Evolutionary conservation across 192 early-diverging fungal species (phyloP), one percentile per base, ranked within the genome.

Genomic region (Backusella macrospora): DNA sequence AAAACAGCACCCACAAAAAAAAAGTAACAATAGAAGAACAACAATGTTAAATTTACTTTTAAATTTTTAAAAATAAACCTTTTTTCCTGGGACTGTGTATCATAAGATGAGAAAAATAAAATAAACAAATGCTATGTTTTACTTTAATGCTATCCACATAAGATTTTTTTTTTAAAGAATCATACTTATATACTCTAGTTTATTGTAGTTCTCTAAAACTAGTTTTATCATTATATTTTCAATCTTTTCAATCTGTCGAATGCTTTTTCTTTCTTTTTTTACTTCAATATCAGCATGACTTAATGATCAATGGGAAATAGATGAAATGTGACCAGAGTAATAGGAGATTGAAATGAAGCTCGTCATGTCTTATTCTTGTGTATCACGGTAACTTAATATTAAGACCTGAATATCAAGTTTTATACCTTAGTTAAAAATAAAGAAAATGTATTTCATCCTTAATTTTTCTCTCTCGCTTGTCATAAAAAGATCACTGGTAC

Each of bases 311-410:
- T 59, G 52, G 52, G 23, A 59, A 34, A 34, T 34, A 34, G 29
- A 59, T 26, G 52, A 23, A 55, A 59, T 21, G 23, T 59, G 52
- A 59, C 12, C 52, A 59, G 10, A 26, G 12, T 12, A 21, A 59
- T 59, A 59, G 52, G 52, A 59, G 52, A 59, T 59, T 59, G 26
- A 59, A 59, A 59, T 59, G 4, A 9, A 18, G 49, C 49, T 52
- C 49, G 21, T 59, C 18, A 59, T 59, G 52, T 59, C 9, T 9
- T 26, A 59, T 4, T 23, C 10, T 14, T 26, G 21, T 23, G 21
- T 23, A 59, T 26, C 10, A 59, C 9, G 12, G 26, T 26, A 55
- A 10, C 4, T 10, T 4, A 21, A 4, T 26, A 21, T 55, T 23
- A 26, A 23, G n/a, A 12, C 45, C 45, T 4, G 12, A 46, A 46